Conservation (phyloP, 352 stramenopile genomes). For the Globisporangium camurandrum region DNA sequence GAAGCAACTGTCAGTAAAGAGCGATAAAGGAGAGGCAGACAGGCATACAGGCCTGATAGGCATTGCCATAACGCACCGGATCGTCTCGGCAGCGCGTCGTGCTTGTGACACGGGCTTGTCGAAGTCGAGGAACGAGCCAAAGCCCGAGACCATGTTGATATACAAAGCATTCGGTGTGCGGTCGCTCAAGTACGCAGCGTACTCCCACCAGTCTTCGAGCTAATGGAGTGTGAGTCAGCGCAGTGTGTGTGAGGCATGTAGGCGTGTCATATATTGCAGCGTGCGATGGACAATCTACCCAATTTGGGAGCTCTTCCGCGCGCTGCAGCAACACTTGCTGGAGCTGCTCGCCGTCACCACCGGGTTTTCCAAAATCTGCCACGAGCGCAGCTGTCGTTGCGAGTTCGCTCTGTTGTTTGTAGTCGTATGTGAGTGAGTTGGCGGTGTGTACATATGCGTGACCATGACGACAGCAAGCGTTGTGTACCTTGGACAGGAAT, state of each 20-base stretch:
- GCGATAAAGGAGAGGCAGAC: too few relatives aligned
- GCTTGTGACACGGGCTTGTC: conserved; percentile 51
- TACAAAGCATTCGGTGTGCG: conserved; percentile 84
- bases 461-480: conserved; percentile 24
- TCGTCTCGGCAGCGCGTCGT: conserved; percentile 47
- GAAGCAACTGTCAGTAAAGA: conserved; percentile 6
- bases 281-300: too few relatives aligned
- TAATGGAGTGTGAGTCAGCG: conserved; percentile 5
- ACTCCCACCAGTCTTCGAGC: conserved; percentile 91
- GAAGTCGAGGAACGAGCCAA: conserved; percentile 90
- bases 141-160: conserved; percentile 94
- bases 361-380: conserved; percentile 37
- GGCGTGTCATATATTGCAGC: neutral
- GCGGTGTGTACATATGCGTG: neutral
- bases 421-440: neutral
- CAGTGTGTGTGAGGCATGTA: neutral
- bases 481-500: conserved; percentile 43
- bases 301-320: conserved; percentile 39
- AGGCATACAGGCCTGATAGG: too few relatives aligned
- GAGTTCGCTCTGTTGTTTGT: conserved; percentile 42
- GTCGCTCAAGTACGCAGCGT: conserved; percentile 70
- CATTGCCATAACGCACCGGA: conserved; percentile 30
- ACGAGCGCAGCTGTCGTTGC: conserved; percentile 26
- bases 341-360: conserved; percentile 35
- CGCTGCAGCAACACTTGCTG: conserved; percentile 43